Evolutionary conservation across 2,329 filamentous ascomycete genomes (phyloP).

Genomic region (Aspergillus bombycis): DNA sequence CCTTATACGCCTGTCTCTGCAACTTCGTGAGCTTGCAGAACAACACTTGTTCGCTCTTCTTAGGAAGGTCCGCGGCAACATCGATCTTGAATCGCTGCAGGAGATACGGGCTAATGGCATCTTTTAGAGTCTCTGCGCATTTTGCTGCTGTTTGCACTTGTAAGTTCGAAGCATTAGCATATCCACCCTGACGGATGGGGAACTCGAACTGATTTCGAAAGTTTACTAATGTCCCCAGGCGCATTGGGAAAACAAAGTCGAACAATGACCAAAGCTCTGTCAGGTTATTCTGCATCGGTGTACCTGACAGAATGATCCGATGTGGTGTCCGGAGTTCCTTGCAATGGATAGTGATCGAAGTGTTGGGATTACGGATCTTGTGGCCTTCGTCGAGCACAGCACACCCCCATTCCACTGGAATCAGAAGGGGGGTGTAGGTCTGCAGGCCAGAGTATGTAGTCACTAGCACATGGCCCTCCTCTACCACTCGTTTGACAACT

Average conservation of each 20-base stretch:
- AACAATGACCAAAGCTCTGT: constrained; percentile 96
- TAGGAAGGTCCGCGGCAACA: constrained; percentile 88
- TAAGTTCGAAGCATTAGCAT: constrained; percentile 90
- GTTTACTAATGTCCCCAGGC: constrained; percentile 84
- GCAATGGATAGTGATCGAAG: constrained; percentile 90
- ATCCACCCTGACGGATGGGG: constrained; percentile 89
- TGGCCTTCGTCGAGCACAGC: constrained; percentile 96
- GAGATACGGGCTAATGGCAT: constrained; percentile 89
- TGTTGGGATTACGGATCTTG: constrained; percentile 96
- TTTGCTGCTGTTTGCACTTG: constrained; percentile 94
- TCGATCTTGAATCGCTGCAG: constrained; percentile 91
- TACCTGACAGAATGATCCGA: constrained; percentile 90
- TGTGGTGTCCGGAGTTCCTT: constrained; percentile 91
- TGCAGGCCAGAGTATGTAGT: constrained; percentile 97
- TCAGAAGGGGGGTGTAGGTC: constrained; percentile 80
- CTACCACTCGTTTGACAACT: constrained; percentile 79
- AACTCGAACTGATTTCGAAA: constrained; percentile 93
- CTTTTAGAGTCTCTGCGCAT: constrained; percentile 90
- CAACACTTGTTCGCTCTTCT: constrained; percentile 94
- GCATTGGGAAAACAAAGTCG: constrained; percentile 97
- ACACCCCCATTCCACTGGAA: constrained; percentile 87
- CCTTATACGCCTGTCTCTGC: constrained; percentile 79
- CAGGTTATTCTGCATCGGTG: constrained; percentile 96
- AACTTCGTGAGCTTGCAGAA: constrained; percentile 88
- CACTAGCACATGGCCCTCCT: constrained; percentile 87